Conservation (phyloP, 129 eudicot genomes). For the Artemisia argyi region DNA sequence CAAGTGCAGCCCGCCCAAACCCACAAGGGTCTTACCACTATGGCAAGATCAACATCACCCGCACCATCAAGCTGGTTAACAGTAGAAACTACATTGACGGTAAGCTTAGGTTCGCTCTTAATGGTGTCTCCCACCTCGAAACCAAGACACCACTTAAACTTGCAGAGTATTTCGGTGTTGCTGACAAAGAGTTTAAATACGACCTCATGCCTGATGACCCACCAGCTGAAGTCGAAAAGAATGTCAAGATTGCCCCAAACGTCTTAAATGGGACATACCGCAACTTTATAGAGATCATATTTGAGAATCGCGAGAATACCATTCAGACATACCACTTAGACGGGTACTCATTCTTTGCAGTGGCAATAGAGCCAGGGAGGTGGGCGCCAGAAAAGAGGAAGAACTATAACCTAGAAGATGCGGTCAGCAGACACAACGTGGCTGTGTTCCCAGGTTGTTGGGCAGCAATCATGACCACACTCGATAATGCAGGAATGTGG, state of each 20-base stretch:
- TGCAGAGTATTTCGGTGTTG: conserved; percentile 56
- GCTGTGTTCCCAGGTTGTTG: conserved; percentile 87
- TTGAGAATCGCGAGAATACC: conserved; percentile 76
- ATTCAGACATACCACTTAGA: conserved; percentile 67
- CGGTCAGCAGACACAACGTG: conserved; percentile 77
- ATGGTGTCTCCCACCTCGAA: conserved; percentile 72
- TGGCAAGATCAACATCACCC: conserved; percentile 88
- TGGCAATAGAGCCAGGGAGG: conserved; percentile 70
- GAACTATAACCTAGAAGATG: conserved; percentile 77
- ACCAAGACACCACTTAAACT: conserved; percentile 72
- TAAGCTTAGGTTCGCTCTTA: conserved; percentile 72
- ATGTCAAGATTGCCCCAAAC: conserved; percentile 46
- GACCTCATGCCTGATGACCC: conserved; percentile 62
- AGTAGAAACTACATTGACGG: conserved; percentile 47
- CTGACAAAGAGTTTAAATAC: conserved; percentile 57
- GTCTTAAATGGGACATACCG: conserved; percentile 72
- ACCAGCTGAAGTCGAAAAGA: conserved; percentile 25
- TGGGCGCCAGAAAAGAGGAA: conserved; percentile 87
- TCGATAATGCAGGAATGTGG: conserved; percentile 97
- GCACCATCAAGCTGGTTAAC: conserved; percentile 73
- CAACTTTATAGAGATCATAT: conserved; percentile 73
- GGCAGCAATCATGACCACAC: conserved; percentile 83
- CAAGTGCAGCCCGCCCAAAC: conserved; percentile 97
- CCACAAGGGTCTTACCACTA: conserved; percentile 96
- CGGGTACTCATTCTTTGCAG: conserved; percentile 87